Percentiles rank a stretch among this genome's conserved stretches.
Conservation (phyloP, 2,329 filamentous ascomycete genomes). For the Arthrobotrys sphaeroides region DNA sequence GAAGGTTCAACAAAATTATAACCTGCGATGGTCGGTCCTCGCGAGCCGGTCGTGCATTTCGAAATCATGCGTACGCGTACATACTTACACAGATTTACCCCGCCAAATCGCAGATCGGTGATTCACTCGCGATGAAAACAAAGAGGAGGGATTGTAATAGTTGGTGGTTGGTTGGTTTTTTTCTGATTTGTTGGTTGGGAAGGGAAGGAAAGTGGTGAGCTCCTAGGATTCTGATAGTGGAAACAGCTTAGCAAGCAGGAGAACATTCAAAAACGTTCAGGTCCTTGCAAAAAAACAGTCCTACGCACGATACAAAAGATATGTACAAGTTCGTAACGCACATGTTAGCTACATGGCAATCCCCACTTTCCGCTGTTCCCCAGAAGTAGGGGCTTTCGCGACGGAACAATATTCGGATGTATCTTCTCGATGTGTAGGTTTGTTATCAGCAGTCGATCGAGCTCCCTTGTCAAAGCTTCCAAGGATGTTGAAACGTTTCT, state of each 20-base stretch:
- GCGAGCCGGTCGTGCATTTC: no score
- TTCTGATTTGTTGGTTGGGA: slow-evolving; percentile 3
- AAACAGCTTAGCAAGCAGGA: slow-evolving; percentile 1
- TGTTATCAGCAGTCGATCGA: slow-evolving; percentile 15
- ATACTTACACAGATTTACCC: no score
- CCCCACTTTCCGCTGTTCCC: slow-evolving; percentile 15
- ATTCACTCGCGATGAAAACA: background rate
- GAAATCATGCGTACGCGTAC: no score
- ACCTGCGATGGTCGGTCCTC: no score
- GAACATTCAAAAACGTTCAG: no score
- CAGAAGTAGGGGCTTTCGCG: background rate
- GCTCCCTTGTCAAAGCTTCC: background rate
- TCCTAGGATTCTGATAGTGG: background rate
- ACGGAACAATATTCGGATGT: slow-evolving; percentile 19
- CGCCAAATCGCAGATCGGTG: slow-evolving; percentile 10
- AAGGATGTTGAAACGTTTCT: background rate
- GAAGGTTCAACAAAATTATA: slow-evolving; percentile 9
- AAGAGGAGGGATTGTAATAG: background rate
- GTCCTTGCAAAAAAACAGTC: background rate
- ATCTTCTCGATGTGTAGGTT: background rate
- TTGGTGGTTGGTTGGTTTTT: slow-evolving; percentile 6
- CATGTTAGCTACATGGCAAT: background rate
- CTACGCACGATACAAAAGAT: no score
- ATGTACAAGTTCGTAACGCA: no score
- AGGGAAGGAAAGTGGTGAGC: background rate